Evolutionary conservation across 176 grass and related monocot species (phyloP), one percentile per base, ranked within the genome.

Genomic region (Alloteropsis semialata): DNA sequence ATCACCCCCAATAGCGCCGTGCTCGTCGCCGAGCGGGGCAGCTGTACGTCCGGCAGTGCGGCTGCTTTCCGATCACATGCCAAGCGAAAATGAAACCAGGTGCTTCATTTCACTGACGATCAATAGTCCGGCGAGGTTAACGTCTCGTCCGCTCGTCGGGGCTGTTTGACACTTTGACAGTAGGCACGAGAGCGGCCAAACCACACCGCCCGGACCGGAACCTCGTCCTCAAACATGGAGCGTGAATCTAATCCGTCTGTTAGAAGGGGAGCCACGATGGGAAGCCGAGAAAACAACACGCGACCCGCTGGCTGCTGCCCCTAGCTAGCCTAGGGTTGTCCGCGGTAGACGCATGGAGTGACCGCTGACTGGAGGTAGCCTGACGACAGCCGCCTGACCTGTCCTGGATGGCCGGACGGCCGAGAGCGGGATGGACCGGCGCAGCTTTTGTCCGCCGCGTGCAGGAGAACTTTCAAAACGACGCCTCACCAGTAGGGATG

Each of bases 371-470:
- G 56, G 1, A 14, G n/a, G n/a, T n/a, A 51, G 49, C 49, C 76
- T 48, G 42, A 32, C n/a, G 5, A 5, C 58, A 51, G 30, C 32
- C 43, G 82, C 36, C 53, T 29, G 60, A 25, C 53, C 49, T 30
- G 49, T 75, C 69, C 29, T 44, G 75, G 57, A 56, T 65, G 36
- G 33, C 53, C 17, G 34, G 53, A 51, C 43, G 16, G 65, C 55
- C 30, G 24, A 37, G 64, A 67, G 60, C 30, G 46, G 45, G 60
- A 68, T 69, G 60, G 59, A 75, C 39, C 49, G 2, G 56, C 22
- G 87, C 61, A 81, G 76, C 82, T 69, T 85, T 85, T 75, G 41
- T 62, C 33, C 66, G 36, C n/a, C 34, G 65, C 60, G 56, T 53
- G 69, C 51, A 21, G 14, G 10, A 56, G 18, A 5, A 81, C 45